Base-by-base conservation (phyloP, 768 basidiomycete species). In the Inosperma sp. region DNA sequence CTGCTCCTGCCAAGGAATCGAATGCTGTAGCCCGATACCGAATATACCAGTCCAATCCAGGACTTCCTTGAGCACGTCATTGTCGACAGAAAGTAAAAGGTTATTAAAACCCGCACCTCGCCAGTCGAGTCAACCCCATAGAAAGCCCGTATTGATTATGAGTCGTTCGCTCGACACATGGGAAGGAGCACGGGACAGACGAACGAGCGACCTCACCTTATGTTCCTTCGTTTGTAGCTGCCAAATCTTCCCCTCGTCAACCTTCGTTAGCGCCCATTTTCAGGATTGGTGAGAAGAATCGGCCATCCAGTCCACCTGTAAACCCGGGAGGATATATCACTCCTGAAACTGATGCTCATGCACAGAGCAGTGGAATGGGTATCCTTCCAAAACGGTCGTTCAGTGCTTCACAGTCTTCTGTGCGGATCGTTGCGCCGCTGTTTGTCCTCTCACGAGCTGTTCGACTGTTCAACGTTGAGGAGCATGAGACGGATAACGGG, bases 251-350 rank as follows among this genome's bases (percentile, higher is more conserved):
- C 0, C 85, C 88, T n/a, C 79, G 89, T 0, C 81, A 88, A 12
- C 89, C 89, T 0, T 89, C 87, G 0, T 73, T 92, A 5, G 89
- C 89, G 0, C 84, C 86, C 0, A 86, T 92, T 44, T 92, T 92
- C 67, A 75, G 86, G 16, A 65, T 92, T 7, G 85, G 85, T 56
- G 66, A 58, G 29, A 35, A 51, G 17, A 33, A 45, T 14, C 31
- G 25, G 16, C 41, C 39, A 0, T 36, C 31, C 29, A 34, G 31
- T 27, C 23, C 34, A 34, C 25, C 17, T 14, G 19, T 4, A 37
- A 33, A 23, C 3, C 27, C 23, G 12, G 16, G 12, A 2, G 27
- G 23, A 29, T 29, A 8, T 19, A 8, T 14, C 22, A 27, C 14
- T 40, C n/a, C 27, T 36, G 25, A 27, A 26, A 33, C 16, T 40